Evolutionary conservation across 257 asterid species (phyloP), one percentile per base, ranked within the genome.

Genomic region (Scutellaria galericulata): DNA sequence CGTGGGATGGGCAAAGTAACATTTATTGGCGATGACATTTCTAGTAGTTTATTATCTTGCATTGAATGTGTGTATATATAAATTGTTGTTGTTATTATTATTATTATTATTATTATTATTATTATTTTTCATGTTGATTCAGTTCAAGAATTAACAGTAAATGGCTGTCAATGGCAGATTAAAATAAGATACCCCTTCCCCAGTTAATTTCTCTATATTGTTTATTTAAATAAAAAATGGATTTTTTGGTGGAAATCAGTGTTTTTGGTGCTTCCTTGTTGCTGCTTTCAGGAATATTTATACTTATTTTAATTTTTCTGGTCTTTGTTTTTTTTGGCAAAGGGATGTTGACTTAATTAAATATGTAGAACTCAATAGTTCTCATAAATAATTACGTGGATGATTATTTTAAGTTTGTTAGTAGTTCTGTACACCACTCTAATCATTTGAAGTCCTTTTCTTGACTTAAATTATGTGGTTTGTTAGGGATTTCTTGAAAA

Each of bases 401-500:
- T 1, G 40, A 37, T 64, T 70, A 72, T 62, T 75, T 64, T 44
- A 75, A 62, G 13, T 45, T 52, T 9, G 69, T 72, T 73, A 44
- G 63, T 55, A 44, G 56, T 55, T 66, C 64, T 62, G 22, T 64
- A 50, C 72, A 74, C 10, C 73, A 73, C 52, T 53, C 78, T 70
- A 83, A 84, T 79, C 79, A 77, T 83, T 81, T 77, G 81, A 79
- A 54, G 81, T 79, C 77, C 69, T 67, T 84, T 68, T 78, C 87
- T 70, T 69, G 78, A 67, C 76, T 58, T 74, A 70, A 27, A 18
- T 46, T 65, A 42, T 40, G 71, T 57, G 72, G 65, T 71, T 72
- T 74, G 69, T 22, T 66, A 40, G 56, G 76, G 55, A 62, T 51
- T 77, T 78, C 77, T 78, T 70, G 75, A 75, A 69, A 61, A 67